Conservation (phyloP, 129 eudicot species). For the Chrysanthemum seticuspe region DNA sequence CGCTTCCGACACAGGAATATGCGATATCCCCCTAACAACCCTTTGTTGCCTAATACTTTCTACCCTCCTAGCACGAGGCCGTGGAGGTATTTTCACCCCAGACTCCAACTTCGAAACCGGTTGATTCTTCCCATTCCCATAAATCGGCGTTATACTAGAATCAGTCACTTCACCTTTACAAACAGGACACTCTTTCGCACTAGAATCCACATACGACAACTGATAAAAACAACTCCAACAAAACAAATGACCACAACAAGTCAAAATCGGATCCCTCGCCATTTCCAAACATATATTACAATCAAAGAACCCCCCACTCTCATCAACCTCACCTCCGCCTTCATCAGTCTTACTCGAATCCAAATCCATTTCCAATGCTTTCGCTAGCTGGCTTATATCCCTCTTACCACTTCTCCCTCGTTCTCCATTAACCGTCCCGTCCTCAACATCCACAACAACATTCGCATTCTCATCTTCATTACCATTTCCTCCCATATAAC, state of each 20-base stretch:
- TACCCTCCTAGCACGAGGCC: constrained; percentile 66
- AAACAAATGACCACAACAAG: constrained; percentile 77
- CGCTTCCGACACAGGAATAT: constrained; percentile 80
- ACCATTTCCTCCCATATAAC: constrained; percentile 25
- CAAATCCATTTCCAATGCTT: constrained; percentile 63
- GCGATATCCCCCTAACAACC: constrained; percentile 44
- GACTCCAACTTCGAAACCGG: constrained; percentile 39
- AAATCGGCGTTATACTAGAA: constrained; percentile 58
- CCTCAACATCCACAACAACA: background rate
- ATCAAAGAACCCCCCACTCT: constrained; percentile 62
- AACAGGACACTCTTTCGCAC: constrained; percentile 71
- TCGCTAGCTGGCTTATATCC: constrained; percentile 57
- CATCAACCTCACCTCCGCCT: constrained; percentile 40
- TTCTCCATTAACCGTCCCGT: constrained; percentile 16
- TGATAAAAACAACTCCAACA: constrained; percentile 80
- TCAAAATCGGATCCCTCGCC: constrained; percentile 63
- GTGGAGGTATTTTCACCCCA: constrained; percentile 59
- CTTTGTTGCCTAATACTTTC: constrained; percentile 70
- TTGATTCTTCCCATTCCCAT: constrained; percentile 51
- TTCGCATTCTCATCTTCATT: constrained; percentile 11
- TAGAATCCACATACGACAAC: constrained; percentile 50
- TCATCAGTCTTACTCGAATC: constrained; percentile 44
- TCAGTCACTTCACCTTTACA: constrained; percentile 76
- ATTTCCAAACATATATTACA: constrained; percentile 68
- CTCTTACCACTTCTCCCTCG: constrained; percentile 54